Conservation (phyloP, 805 yeast genomes). For the Zygosaccharomyces kombuchaensis region DNA sequence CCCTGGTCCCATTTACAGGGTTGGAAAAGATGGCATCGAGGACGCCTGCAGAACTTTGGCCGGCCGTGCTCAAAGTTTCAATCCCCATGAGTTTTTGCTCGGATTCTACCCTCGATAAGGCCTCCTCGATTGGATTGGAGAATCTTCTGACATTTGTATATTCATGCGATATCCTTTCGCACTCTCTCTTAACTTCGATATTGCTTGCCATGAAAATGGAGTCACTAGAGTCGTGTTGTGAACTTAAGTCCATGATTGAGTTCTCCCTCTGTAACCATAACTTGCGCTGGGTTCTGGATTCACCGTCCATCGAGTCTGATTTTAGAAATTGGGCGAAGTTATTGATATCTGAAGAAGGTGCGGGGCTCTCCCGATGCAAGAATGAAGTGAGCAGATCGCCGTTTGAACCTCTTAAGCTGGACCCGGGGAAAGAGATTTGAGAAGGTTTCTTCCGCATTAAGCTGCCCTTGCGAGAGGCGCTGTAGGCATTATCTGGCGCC, state of each 20-base stretch:
- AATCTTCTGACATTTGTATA: conserved; percentile 64
- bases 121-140: conserved; percentile 63
- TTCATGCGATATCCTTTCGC: conserved; percentile 72
- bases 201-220: conserved; percentile 41
- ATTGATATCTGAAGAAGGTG: conserved; percentile 19
- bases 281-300: conserved; percentile 76
- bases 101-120: conserved; percentile 48
- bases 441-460: conserved; percentile 13
- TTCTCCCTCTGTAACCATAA: conserved; percentile 81
- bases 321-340: conserved; percentile 43
- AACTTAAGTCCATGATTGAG: conserved; percentile 53
- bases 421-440: conserved; percentile 13
- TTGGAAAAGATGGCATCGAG: conserved; percentile 9
- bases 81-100: conserved; percentile 13
- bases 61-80: conserved; percentile 7
- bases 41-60: conserved; percentile 2
- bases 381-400: conserved; percentile 6
- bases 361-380: conserved; percentile 7
- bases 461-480: conserved; percentile 12
- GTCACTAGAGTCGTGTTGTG: conserved; percentile 26
- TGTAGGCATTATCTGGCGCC: conserved; percentile 13
- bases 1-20: conserved; percentile 9
- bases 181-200: conserved; percentile 65
- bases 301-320: conserved; percentile 39
- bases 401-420: conserved; percentile 8